phyloP scores from a whole-genome alignment of 2,329 filamentous ascomycete genomes.

The Hirsutella minnesotensis region DNA sequence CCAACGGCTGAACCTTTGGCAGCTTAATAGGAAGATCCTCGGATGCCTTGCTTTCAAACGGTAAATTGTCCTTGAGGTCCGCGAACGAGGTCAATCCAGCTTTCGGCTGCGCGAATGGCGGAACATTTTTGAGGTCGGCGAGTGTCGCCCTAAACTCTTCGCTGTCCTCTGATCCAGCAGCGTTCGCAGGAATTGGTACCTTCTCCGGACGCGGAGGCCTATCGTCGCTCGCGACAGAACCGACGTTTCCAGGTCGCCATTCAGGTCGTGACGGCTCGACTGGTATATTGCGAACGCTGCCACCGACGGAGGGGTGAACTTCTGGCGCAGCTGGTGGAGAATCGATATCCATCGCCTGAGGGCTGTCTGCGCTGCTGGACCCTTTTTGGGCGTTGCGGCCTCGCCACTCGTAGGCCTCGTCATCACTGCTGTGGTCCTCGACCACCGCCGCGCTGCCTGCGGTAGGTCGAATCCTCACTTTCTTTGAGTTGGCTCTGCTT shows the following conservation, averaged over 20 bases:
- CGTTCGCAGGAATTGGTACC: conserved; percentile 19
- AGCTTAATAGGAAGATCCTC: conserved; percentile 25
- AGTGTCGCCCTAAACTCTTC: conserved; percentile 44
- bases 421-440: conserved; percentile 34
- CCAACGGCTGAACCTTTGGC: conserved; percentile 21
- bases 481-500: conserved; percentile 39
- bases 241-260: conserved; percentile 41
- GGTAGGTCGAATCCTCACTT: conserved; percentile 43
- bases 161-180: conserved; percentile 41
- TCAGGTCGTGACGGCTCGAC: conserved; percentile 48
- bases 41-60: conserved; percentile 42
- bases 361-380: conserved; percentile 26
- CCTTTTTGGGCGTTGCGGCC: conserved; percentile 20
- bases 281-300: conserved; percentile 36
- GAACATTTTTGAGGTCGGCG: conserved; percentile 42
- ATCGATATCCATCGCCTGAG: conserved; percentile 56
- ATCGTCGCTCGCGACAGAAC: conserved; percentile 12
- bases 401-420: conserved; percentile 22
- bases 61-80: conserved; percentile 44
- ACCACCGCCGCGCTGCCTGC: conserved; percentile 33
- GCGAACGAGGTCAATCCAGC: conserved; percentile 40
- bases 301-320: conserved; percentile 9
- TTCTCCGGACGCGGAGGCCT: conserved; percentile 8
- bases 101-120: conserved; percentile 36
- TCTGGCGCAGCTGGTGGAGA: conserved; percentile 27